Evolutionary conservation across 495 filamentous ascomycete genomes (phyloP), one percentile per base, ranked within the genome.

Genomic region (Lepraria neglecta): DNA sequence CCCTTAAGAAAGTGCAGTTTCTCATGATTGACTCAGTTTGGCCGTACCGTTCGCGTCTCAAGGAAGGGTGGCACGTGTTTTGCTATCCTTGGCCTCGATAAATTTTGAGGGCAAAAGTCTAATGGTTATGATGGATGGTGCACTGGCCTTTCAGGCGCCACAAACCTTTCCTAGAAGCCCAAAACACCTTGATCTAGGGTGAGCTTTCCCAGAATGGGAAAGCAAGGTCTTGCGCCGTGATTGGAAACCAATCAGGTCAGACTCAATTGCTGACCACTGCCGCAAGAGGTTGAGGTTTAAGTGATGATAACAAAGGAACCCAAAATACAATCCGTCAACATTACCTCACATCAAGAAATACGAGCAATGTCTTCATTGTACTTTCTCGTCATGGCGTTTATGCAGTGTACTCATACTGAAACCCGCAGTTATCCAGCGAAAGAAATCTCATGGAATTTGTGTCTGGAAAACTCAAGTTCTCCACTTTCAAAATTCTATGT

Each of bases 131-230:
- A 19, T 15, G 28, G 51, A n/a, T 5, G 9, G 9, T n/a, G 51
- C 51, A 54, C 28, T 38, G 28, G 7, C n/a, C 11, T 33, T 54
- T 54, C 17, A 19, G 17, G 33, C n/a, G 51, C 51, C 51, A 54
- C 51, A 54, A 12, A 30, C 28, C 31, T n/a, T 54, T 38, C 24
- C 10, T 54, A 38, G 3, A 24, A 35, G 31, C 51, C 51, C 51
- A 15, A 6, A 6, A 19, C 19, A 24, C 31, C 11, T 38, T 54
- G 27, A 10, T 12, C 31, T 14, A 24, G 51, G 35, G 12, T 12
- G n/a, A 9, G 15, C 6, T 52, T 21, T 24, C 24, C 28, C 12
- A 9, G 0, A 19, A 52, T 6, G n/a, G 28, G 24, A 19, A 10
- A 33, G 48, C 48, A 33, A 52, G 14, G 15, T 52, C 28, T 17